Percentiles rank a stretch among this genome's conserved stretches.
Evolutionary conservation across 2,329 filamentous ascomycete genomes (phyloP).

Genomic region (Tolypocladium cylindrosporum): DNA sequence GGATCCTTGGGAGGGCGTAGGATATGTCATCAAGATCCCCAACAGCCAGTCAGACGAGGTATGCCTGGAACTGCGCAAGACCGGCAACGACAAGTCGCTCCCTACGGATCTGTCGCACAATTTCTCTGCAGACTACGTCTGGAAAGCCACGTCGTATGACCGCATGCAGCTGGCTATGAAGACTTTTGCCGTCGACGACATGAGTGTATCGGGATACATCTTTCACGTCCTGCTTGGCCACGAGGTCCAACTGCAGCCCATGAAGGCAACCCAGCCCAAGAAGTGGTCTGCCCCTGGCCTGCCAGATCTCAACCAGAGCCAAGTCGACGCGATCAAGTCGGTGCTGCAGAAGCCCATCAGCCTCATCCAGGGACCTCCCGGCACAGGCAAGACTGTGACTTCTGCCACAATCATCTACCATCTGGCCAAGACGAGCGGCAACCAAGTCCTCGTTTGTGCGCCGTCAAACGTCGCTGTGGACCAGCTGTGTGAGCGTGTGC

Average conservation of each 20-base stretch:
- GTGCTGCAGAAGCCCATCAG: conserved; percentile 89
- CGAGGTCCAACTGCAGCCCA: conserved; percentile 85
- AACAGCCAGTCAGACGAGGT: conserved; percentile 99
- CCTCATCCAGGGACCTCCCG: conserved; percentile 91
- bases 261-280: conserved; percentile 92
- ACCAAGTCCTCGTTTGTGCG: conserved; percentile 91
- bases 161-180: conserved; percentile 99
- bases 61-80: conserved; percentile 85
- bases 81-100: conserved; percentile 90
- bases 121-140: conserved; percentile 97
- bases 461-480: conserved; percentile 98
- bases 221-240: conserved; percentile 95
- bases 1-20: conserved; percentile 90
- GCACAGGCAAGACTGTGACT: conserved; percentile 96
- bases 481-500: conserved; percentile 94
- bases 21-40: conserved; percentile 98
- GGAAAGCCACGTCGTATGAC: conserved; percentile 98
- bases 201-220: conserved; percentile 97
- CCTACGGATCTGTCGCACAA: conserved; percentile 95
- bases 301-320: conserved; percentile 89
- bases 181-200: conserved; percentile 93
- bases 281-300: conserved; percentile 94
- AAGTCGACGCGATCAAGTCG: conserved; percentile 92
- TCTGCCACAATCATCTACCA: conserved; percentile 99
- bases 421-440: conserved; percentile 86